A percentile compares a stretch with the other conserved stretches of the same genome.
These are phyloP conservation scores for Diaporthe longicolla DNA, from an alignment of 2,329 filamentous ascomycete genomes.

Conservation along the genomic window DNA sequence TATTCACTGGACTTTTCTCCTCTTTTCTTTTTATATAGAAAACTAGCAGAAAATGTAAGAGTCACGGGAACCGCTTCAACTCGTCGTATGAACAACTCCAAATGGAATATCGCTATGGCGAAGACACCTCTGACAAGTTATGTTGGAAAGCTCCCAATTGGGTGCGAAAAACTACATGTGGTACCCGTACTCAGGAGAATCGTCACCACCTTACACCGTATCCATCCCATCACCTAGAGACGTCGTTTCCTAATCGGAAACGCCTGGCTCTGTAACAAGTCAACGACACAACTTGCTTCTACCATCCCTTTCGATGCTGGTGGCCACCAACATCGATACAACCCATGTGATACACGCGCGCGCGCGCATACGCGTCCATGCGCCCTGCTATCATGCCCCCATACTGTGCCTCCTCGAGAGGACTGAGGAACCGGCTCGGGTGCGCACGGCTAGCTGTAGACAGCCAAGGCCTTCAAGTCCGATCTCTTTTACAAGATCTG, in stretches of 20 bases:
- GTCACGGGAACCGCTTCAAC: not conserved
- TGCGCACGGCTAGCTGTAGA: not conserved
- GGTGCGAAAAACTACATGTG: slow-evolving; percentile 24
- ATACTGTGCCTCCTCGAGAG: not conserved
- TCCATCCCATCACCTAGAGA: slow-evolving; percentile 24
- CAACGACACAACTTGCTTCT: slow-evolving; percentile 17
- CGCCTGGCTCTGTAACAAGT: slow-evolving; percentile 35
- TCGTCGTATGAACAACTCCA: not conserved
- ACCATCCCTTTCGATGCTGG: not conserved
- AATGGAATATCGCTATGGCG: not conserved
- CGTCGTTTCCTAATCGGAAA: slow-evolving; percentile 17
- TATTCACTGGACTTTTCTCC: no score
- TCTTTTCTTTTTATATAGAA: not conserved
- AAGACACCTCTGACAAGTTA: not conserved
- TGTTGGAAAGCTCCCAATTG: slow-evolving; percentile 1
- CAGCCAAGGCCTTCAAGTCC: not conserved
- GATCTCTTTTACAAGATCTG: slow-evolving; percentile 31
- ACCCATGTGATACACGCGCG: not conserved
- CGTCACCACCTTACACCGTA: slow-evolving; percentile 28
- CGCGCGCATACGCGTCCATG: not conserved
- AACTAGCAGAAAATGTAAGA: not conserved
- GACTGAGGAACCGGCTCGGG: not conserved
- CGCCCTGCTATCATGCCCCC: not conserved
- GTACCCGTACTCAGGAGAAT: slow-evolving; percentile 35
- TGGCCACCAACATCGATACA: not conserved